Base-by-base conservation (phyloP, 805 yeast genomes). In the Barnettozyma siamensis region DNA sequence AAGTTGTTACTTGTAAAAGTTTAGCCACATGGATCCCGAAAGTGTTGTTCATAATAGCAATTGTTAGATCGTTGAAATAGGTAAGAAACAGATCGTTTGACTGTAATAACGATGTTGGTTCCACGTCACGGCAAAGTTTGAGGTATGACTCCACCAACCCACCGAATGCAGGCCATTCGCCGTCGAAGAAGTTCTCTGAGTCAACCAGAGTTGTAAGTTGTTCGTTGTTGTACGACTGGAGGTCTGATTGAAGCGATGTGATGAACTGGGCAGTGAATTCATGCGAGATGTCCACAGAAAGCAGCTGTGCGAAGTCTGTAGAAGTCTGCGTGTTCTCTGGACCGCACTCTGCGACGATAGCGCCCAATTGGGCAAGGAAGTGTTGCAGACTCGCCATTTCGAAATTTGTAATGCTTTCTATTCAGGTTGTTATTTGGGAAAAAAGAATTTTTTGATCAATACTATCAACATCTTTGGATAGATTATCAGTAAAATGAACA, bases 71-170 rank as follows among this genome's bases (percentile, higher is more conserved):
- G 40, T 70, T 73, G 36, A 72, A 58, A 45, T 63, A 76, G 13
- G 58, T 55, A 7, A 77, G 65, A 46, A 74, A 65, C 33, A 77
- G 58, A 54, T 79, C 85, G 45, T 76, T 76, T 1, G 81, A 75
- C 29, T 69, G 69, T 5, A 76, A 51, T 2, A 66, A 42, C 1
- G 83, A 77, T 74, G 75, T 68, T 0, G 84, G 80, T 48, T 78
- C 72, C 35, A 79, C 47, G 50, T 76, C 77, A 40, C 74, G 62
- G 20, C 72, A 60, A 26, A 70, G 62, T 26, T 57, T 51, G 11
- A 79, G 51, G 49, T 73, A 79, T 16, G 69, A 61, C 1, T 56
- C 51, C 0, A 76, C 55, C 10, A 73, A 50, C 9, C 61, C 62
- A 37, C 70, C 73, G 48, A 78, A 74, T 0, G 77, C 70, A 1